A percentile compares a stretch with the other conserved stretches of the same genome.
phyloP scores from a whole-genome alignment of 176 grass and related monocot species.

The Cenchrus americanus region DNA sequence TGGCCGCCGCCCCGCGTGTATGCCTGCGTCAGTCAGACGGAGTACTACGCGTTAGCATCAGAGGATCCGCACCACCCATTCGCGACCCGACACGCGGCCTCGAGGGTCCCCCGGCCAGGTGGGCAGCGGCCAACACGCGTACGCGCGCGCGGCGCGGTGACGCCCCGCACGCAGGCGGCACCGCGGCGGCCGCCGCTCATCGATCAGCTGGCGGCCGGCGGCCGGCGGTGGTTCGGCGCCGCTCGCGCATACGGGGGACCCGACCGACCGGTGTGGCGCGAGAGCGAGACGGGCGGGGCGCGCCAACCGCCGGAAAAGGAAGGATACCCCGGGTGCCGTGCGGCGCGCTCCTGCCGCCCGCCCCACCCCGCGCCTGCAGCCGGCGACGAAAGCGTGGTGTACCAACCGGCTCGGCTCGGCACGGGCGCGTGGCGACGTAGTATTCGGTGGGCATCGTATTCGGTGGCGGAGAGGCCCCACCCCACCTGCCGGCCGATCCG shows the following conservation, averaged over 20 bases:
- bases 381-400: constrained; percentile 29
- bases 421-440: too few species aligned
- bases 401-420: not conserved
- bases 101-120: not conserved
- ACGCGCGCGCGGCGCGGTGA: not conserved
- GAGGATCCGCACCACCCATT: not conserved
- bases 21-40: not conserved
- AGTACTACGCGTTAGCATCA: not conserved
- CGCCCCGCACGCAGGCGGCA: not conserved
- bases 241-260: too few species aligned
- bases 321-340: not conserved
- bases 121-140: not conserved
- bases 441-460: constrained; percentile 12
- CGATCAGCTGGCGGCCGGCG: too few species aligned
- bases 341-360: not conserved
- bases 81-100: not conserved
- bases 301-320: not conserved
- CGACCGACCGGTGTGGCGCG: not conserved
- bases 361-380: not conserved
- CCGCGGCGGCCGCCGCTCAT: too few species aligned
- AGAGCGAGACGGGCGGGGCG: not conserved
- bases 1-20: not conserved
- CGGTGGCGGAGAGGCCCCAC: not conserved
- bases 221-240: too few species aligned
- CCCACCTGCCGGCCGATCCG: not conserved